phyloP scores from a whole-genome alignment of 2,329 filamentous ascomycete genomes.

The Didymella pomorum region DNA sequence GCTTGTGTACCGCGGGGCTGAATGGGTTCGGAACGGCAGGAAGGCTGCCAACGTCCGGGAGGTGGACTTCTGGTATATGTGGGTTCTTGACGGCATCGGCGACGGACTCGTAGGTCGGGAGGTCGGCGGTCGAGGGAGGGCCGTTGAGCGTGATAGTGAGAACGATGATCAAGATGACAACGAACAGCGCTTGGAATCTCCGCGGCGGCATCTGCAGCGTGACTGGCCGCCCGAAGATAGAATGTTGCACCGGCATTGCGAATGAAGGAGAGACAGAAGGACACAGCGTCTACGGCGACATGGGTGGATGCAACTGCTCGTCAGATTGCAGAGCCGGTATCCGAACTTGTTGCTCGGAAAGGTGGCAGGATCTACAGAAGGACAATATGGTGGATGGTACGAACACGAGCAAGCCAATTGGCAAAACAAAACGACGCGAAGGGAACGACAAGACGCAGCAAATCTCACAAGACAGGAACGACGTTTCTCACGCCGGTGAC shows the following conservation, averaged over 20 bases:
- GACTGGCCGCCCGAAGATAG: slow-evolving; percentile 44
- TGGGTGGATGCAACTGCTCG: slow-evolving; percentile 1
- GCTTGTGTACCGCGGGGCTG: slow-evolving; percentile 72
- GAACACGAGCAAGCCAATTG: slow-evolving; percentile 1
- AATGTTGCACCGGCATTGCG: slow-evolving; percentile 47
- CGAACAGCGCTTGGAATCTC: slow-evolving; percentile 56
- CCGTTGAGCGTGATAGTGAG: slow-evolving; percentile 50
- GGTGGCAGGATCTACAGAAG: slow-evolving; percentile 1
- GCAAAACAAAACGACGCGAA: slow-evolving; percentile 5
- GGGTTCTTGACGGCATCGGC: slow-evolving; percentile 52
- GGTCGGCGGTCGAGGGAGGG: slow-evolving; percentile 43
- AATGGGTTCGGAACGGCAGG: slow-evolving; percentile 62
- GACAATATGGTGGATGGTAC: background rate
- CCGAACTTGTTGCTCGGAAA: slow-evolving; percentile 17
- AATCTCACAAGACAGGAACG: slow-evolving; percentile 1
- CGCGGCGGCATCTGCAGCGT: slow-evolving; percentile 53
- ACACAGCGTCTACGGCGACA: slow-evolving; percentile 11
- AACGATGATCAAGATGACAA: slow-evolving; percentile 44
- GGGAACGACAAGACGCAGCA: slow-evolving; percentile 16
- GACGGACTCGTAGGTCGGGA: slow-evolving; percentile 49
- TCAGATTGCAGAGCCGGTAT: slow-evolving; percentile 19
- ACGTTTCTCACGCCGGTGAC: slow-evolving; percentile 17
- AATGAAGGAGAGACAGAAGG: slow-evolving; percentile 3
- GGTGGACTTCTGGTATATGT: slow-evolving; percentile 42
- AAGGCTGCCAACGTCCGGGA: slow-evolving; percentile 37